Percentiles rank a stretch among this genome's conserved stretches.
Evolutionary conservation across 345 rosid genomes (phyloP).

Genomic region (Sonneratia alba): DNA sequence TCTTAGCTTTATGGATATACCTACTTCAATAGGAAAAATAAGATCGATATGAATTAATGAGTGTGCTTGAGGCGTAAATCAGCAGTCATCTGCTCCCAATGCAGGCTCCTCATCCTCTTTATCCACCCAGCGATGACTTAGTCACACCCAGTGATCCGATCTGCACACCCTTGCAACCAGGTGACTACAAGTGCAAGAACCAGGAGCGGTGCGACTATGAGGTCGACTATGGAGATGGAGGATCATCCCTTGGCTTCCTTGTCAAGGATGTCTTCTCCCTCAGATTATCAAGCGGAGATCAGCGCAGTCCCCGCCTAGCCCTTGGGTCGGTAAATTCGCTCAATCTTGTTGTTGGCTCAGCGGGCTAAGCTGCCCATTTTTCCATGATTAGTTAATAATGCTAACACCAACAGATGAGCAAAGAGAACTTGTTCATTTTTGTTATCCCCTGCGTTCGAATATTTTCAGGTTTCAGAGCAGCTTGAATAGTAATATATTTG

Average conservation of each 20-base stretch:
- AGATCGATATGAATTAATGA: too few species aligned
- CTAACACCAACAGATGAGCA: too few species aligned
- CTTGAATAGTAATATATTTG: too few species aligned
- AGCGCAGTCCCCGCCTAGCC: slow-evolving; percentile 53
- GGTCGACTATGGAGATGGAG: slow-evolving; percentile 88
- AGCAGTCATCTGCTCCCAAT: slow-evolving; percentile 2
- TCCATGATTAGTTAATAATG: background rate
- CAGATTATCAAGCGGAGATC: slow-evolving; percentile 44
- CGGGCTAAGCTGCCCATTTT: background rate
- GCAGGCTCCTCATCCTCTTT: slow-evolving; percentile 90
- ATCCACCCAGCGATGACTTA: slow-evolving; percentile 56
- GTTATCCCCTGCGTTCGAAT: too few species aligned
- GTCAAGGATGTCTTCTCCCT: slow-evolving; percentile 62
- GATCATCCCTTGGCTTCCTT: slow-evolving; percentile 88
- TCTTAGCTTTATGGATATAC: too few species aligned
- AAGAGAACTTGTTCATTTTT: too few species aligned
- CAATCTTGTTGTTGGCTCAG: background rate
- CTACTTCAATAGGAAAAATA: too few species aligned
- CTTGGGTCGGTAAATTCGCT: slow-evolving; percentile 45
- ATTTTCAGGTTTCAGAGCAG: too few species aligned
- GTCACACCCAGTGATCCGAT: slow-evolving; percentile 62
- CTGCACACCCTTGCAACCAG: slow-evolving; percentile 60
- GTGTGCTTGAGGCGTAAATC: background rate
- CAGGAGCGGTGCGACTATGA: slow-evolving; percentile 81
- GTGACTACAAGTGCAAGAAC: slow-evolving; percentile 38